phyloP scores from a whole-genome alignment of 495 filamentous ascomycete genomes.

The Podospora pseudopauciseta region DNA sequence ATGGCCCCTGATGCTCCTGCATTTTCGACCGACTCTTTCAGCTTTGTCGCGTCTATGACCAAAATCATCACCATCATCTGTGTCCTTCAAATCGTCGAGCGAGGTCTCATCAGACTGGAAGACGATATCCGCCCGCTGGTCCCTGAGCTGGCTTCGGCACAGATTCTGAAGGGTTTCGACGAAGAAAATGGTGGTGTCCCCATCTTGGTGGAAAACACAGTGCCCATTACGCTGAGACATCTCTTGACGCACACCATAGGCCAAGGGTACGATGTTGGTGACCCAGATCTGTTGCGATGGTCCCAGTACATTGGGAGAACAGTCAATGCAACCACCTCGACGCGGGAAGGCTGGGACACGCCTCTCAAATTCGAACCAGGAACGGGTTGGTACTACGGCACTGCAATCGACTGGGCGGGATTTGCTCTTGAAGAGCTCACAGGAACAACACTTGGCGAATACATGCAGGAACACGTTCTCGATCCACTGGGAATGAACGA shows the following conservation, averaged over 20 bases:
- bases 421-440: constrained; percentile 24
- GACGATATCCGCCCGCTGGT: constrained; percentile 29
- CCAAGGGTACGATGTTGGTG: constrained; percentile 26
- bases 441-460: constrained; percentile 23
- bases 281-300: constrained; percentile 29
- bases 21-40: constrained; percentile 50
- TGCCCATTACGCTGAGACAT: constrained; percentile 30
- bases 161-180: constrained; percentile 29
- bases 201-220: constrained; percentile 26
- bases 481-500: constrained; percentile 23
- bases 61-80: constrained; percentile 37
- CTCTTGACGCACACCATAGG: constrained; percentile 36
- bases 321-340: constrained; percentile 11
- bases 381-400: constrained; percentile 32
- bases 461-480: constrained; percentile 26
- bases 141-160: constrained; percentile 32
- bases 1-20: constrained; percentile 15
- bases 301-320: constrained; percentile 21
- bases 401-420: constrained; percentile 34
- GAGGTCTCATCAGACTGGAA: constrained; percentile 33
- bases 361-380: constrained; percentile 31
- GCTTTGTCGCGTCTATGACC: constrained; percentile 37
- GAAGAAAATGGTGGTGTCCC: constrained; percentile 16
- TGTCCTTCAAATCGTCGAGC: constrained; percentile 37
- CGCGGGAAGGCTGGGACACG: constrained; percentile 29